These are phyloP conservation scores for Phaeodactylum tricornutum DNA, from an alignment of 108 stramenopile genomes.

Conservation along the genomic window DNA sequence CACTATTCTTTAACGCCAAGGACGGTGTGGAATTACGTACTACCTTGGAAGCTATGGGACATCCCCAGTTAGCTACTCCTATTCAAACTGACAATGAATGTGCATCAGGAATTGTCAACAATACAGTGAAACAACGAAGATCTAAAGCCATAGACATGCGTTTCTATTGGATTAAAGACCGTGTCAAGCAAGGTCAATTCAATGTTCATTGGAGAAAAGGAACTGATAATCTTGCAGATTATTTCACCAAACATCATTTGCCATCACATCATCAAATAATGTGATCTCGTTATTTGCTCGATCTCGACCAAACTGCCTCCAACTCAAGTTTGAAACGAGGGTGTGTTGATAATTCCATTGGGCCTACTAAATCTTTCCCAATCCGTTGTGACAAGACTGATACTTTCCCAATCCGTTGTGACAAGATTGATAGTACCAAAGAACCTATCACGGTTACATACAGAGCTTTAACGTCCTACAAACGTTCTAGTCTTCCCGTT, in stretches of 20 bases:
- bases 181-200: slow-evolving; percentile 18
- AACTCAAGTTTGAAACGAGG: too few relatives aligned
- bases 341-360: too few relatives aligned
- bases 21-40: slow-evolving; percentile 10
- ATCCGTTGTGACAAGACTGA: too few relatives aligned
- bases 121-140: slow-evolving; percentile 21
- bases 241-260: slow-evolving; percentile 24
- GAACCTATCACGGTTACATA: too few relatives aligned
- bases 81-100: slow-evolving; percentile 27
- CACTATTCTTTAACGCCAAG: slow-evolving; percentile 19
- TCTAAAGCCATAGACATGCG: slow-evolving; percentile 32
- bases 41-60: slow-evolving; percentile 19
- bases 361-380: too few relatives aligned
- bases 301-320: too few relatives aligned
- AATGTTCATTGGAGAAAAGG: slow-evolving; percentile 25
- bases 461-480: too few relatives aligned
- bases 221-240: slow-evolving; percentile 19
- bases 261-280: slow-evolving; percentile 14
- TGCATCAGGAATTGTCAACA: slow-evolving; percentile 27
- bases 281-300: background rate
- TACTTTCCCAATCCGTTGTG: too few relatives aligned
- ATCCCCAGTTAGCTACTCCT: slow-evolving; percentile 27
- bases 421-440: too few relatives aligned
- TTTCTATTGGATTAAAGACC: slow-evolving; percentile 22
- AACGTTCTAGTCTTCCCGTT: too few relatives aligned